A percentile compares a stretch with the other conserved stretches of the same genome.
These are phyloP conservation scores for Waltiozyma solani DNA, from an alignment of 1,139 yeast species.

Conservation along the genomic window DNA sequence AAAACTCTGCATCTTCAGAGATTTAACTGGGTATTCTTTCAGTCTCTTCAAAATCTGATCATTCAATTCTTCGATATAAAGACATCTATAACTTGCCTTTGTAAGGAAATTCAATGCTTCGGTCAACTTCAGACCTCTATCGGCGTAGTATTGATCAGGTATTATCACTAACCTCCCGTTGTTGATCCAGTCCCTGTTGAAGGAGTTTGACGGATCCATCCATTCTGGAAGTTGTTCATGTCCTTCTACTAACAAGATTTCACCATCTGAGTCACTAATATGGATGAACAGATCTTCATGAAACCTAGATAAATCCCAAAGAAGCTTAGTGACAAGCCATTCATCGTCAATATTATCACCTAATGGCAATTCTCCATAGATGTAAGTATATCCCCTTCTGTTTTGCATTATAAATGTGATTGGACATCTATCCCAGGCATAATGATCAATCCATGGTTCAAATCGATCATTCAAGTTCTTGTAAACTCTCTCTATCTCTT, in stretches of 20 bases:
- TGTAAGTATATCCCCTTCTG: slow-evolving; percentile 19
- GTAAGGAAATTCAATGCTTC: slow-evolving; percentile 28
- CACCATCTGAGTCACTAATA: slow-evolving; percentile 42
- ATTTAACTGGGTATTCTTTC: slow-evolving; percentile 16
- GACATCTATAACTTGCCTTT: slow-evolving; percentile 22
- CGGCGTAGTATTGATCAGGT: slow-evolving; percentile 23
- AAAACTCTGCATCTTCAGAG: slow-evolving; percentile 15
- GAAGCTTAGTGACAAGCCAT: slow-evolving; percentile 32
- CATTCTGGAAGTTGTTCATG: slow-evolving; percentile 34
- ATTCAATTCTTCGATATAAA: slow-evolving; percentile 15
- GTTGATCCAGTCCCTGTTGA: slow-evolving; percentile 37
- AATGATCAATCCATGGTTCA: slow-evolving; percentile 30
- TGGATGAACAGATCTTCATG: slow-evolving; percentile 33
- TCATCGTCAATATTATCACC: slow-evolving; percentile 39
- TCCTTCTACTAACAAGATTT: slow-evolving; percentile 41
- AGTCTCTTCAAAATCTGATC: slow-evolving; percentile 13
- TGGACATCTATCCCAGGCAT: slow-evolving; percentile 30
- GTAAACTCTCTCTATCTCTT: slow-evolving; percentile 12
- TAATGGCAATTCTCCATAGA: slow-evolving; percentile 33
- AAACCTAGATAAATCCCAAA: slow-evolving; percentile 26
- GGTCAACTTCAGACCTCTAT: slow-evolving; percentile 21
- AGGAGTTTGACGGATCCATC: slow-evolving; percentile 30
- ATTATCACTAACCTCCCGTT: slow-evolving; percentile 25
- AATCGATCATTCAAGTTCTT: slow-evolving; percentile 20
- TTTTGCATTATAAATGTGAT: slow-evolving; percentile 3